A percentile compares a stretch with the other conserved stretches of the same genome.
Evolutionary conservation across 2,329 filamentous ascomycete genomes (phyloP).

Genomic region (Fusarium torreyae): DNA sequence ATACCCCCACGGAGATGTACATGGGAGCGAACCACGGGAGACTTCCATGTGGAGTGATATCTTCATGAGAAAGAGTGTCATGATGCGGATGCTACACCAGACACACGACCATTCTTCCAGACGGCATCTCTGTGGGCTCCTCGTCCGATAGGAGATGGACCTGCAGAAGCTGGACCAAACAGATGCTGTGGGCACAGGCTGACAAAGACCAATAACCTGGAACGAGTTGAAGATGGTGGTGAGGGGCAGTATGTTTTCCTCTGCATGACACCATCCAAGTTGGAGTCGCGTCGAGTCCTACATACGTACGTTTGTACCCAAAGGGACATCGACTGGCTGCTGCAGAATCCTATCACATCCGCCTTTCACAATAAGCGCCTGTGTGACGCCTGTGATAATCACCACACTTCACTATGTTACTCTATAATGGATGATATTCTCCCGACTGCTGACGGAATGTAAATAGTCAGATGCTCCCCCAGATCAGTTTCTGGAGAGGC

Average conservation of each 20-base stretch:
- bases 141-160: conserved; percentile 47
- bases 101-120: conserved; percentile 36
- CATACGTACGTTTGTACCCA: conserved; percentile 17
- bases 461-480: conserved; percentile 42
- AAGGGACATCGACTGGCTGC: conserved; percentile 23
- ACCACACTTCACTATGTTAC: conserved; percentile 28
- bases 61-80: conserved; percentile 36
- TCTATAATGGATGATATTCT: conserved; percentile 6
- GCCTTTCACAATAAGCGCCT: conserved; percentile 41
- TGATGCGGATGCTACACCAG: conserved; percentile 42
- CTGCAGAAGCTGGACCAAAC: conserved; percentile 39
- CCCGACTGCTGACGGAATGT: conserved; percentile 9
- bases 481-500: conserved; percentile 25
- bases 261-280: conserved; percentile 51
- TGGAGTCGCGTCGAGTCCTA: conserved; percentile 35
- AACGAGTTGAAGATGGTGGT: conserved; percentile 38
- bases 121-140: conserved; percentile 31
- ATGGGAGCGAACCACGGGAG: conserved; percentile 9
- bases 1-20: conserved; percentile 34
- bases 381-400: conserved; percentile 31
- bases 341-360: conserved; percentile 30
- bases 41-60: conserved; percentile 38
- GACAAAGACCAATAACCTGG: conserved; percentile 35
- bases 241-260: conserved; percentile 38
- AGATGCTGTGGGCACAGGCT: conserved; percentile 31